A percentile compares a stretch with the other conserved stretches of the same genome.
Evolutionary conservation across 768 basidiomycete species (phyloP).

Genomic region (Suillus cothurnatus): DNA sequence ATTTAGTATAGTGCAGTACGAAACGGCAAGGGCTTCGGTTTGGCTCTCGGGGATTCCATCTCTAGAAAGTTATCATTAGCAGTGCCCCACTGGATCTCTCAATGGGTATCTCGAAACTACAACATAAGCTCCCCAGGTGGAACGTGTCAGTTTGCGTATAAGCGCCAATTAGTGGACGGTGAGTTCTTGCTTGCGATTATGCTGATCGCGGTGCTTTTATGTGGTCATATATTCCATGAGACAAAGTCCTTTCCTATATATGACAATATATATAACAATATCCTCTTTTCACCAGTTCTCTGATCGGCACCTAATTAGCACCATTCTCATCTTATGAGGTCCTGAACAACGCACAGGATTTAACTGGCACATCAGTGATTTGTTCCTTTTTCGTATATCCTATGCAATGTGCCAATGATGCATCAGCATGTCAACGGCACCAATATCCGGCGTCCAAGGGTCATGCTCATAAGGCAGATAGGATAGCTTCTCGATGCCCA

Average conservation of each 20-base stretch:
- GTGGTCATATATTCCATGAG: not conserved
- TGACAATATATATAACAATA: too few relatives aligned
- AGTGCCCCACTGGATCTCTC: not conserved
- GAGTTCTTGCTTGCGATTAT: not conserved
- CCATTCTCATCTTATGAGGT: not conserved
- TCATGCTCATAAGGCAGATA: not conserved
- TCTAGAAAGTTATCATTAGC: not conserved
- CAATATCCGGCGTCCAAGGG: not conserved
- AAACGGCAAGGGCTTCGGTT: not conserved
- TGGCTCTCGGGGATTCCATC: not conserved
- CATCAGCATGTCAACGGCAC: not conserved
- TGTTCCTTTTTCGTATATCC: not conserved
- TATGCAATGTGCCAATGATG: not conserved
- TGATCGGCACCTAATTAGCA: not conserved
- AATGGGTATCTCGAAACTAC: not conserved
- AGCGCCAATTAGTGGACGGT: not conserved
- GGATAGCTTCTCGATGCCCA: not conserved
- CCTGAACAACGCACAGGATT: conserved; percentile 1
- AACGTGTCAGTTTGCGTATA: not conserved
- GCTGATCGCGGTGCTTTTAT: not conserved
- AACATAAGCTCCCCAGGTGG: not conserved
- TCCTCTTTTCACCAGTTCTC: not conserved
- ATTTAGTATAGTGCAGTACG: not conserved
- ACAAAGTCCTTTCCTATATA: too few relatives aligned
- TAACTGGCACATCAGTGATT: not conserved